These are phyloP conservation scores for Echinosophora koreensis DNA, from an alignment of 306 rosid genomes.

Conservation along the genomic window DNA sequence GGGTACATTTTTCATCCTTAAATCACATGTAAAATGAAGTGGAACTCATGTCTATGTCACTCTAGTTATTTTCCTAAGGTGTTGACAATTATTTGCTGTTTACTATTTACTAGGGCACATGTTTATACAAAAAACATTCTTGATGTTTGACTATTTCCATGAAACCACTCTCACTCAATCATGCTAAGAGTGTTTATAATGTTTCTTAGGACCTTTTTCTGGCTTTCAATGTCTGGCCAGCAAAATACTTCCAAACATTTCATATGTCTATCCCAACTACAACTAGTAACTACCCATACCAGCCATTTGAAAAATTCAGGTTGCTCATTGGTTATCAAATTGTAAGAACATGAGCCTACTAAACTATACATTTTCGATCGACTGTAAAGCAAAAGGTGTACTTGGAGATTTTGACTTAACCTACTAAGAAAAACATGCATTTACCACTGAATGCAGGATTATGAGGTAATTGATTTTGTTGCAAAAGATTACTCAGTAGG, in stretches of 20 bases:
- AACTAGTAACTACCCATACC: too few relatives aligned
- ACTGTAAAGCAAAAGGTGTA: constrained; percentile 4
- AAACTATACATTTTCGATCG: background rate
- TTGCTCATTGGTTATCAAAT: constrained; percentile 5
- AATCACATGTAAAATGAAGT: background rate
- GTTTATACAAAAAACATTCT: background rate
- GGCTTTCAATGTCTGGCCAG: background rate
- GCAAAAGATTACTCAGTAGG: constrained; percentile 16
- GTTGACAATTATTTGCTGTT: constrained; percentile 24
- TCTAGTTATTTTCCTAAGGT: constrained; percentile 9
- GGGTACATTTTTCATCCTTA: constrained; percentile 8
- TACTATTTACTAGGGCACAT: constrained; percentile 12
- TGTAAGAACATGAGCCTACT: background rate
- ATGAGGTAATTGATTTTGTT: constrained; percentile 26
- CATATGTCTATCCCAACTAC: background rate
- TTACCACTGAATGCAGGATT: constrained; percentile 24
- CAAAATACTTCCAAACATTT: background rate
- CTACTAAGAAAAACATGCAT: constrained; percentile 14
- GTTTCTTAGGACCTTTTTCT: constrained; percentile 30
- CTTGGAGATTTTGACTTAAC: constrained; percentile 22
- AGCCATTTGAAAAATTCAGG: background rate
- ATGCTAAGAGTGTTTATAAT: background rate
- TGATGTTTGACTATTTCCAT: constrained; percentile 32
- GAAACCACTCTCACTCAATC: constrained; percentile 17
- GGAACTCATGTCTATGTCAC: constrained; percentile 9